A percentile compares a stretch with the other conserved stretches of the same genome.
Evolutionary conservation across 2,329 filamentous ascomycete species (phyloP).

Genomic region (Remersonia thermophila): DNA sequence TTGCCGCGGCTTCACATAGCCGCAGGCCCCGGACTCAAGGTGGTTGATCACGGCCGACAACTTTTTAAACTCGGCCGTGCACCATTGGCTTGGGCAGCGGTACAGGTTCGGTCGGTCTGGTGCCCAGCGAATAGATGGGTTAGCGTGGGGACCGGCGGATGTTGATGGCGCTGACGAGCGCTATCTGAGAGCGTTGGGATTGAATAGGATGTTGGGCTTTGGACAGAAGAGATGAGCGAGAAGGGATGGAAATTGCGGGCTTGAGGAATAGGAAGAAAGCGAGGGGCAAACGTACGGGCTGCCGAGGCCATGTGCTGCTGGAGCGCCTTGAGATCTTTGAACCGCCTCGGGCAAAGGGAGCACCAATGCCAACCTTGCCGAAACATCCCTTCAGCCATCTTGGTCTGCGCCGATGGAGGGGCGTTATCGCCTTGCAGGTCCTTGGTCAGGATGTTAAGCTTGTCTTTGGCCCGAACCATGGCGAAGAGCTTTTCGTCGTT

Average conservation of each 20-base stretch:
- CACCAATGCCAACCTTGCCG: too few species aligned
- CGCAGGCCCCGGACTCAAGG: constrained; percentile 31
- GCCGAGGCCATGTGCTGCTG: constrained; percentile 31
- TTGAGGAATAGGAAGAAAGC: neutral
- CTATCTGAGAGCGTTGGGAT: too few species aligned
- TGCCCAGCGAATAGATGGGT: constrained; percentile 2
- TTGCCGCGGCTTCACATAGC: constrained; percentile 16
- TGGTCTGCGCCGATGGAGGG: too few species aligned
- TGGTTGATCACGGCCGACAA: constrained; percentile 30
- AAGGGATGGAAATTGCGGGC: too few species aligned
- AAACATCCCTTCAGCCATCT: too few species aligned
- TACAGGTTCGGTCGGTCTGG: constrained; percentile 29
- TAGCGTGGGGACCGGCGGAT: too few species aligned
- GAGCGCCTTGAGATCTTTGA: too few species aligned
- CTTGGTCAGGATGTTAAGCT: constrained; percentile 16
- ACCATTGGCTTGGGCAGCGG: constrained; percentile 27
- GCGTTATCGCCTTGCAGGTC: too few species aligned
- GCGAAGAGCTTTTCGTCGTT: constrained; percentile 39
- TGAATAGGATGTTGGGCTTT: too few species aligned
- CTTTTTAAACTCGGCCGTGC: constrained; percentile 26
- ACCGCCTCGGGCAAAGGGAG: too few species aligned
- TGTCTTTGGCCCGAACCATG: constrained; percentile 37
- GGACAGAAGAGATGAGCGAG: too few species aligned
- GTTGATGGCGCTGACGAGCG: too few species aligned
- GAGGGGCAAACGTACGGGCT: constrained; percentile 28